These are phyloP conservation scores for Neurospora cerealis DNA, from an alignment of 495 filamentous ascomycete genomes.

Conservation along the genomic window DNA sequence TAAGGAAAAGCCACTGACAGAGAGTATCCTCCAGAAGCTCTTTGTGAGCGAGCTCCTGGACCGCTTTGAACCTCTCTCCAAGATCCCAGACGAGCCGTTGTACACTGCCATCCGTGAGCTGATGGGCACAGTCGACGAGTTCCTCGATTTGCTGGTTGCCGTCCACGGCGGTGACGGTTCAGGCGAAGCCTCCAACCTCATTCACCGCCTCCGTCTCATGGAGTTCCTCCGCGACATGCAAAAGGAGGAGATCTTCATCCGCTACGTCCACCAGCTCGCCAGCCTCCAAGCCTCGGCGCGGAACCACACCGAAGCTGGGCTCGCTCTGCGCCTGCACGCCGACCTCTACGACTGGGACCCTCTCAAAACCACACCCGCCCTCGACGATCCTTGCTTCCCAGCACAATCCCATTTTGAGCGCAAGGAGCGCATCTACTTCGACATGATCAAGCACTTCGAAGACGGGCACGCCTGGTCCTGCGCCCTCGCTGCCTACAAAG, in stretches of 20 bases:
- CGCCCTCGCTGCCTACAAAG: constrained; percentile 82
- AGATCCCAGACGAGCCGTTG: constrained; percentile 58
- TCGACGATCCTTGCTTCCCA: constrained; percentile 66
- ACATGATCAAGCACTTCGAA: constrained; percentile 90
- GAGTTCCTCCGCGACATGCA: constrained; percentile 96
- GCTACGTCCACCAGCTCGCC: constrained; percentile 91
- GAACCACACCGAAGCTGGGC: constrained; percentile 82
- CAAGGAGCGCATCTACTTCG: constrained; percentile 84
- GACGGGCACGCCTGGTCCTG: constrained; percentile 87
- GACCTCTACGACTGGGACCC: constrained; percentile 92
- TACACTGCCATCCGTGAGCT: constrained; percentile 68
- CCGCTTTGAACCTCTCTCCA: constrained; percentile 63
- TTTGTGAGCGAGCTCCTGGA: constrained; percentile 81
- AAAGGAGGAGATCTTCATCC: constrained; percentile 92
- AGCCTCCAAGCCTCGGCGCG: constrained; percentile 61
- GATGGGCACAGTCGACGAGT: constrained; percentile 75
- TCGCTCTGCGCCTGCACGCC: constrained; percentile 83
- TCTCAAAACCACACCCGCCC: constrained; percentile 50
- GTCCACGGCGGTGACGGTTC: constrained; percentile 72
- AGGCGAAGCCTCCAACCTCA: constrained; percentile 65
- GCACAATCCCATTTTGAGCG: constrained; percentile 86
- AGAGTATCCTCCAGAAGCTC: constrained; percentile 82
- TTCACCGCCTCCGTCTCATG: constrained; percentile 87
- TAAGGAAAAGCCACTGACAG: constrained; percentile 76
- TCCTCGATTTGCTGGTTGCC: constrained; percentile 86